Evolutionary conservation across 1,284 basidiomycete genomes (phyloP), one percentile per base, ranked within the genome.

Genomic region (Phaffia rhodozyma): DNA sequence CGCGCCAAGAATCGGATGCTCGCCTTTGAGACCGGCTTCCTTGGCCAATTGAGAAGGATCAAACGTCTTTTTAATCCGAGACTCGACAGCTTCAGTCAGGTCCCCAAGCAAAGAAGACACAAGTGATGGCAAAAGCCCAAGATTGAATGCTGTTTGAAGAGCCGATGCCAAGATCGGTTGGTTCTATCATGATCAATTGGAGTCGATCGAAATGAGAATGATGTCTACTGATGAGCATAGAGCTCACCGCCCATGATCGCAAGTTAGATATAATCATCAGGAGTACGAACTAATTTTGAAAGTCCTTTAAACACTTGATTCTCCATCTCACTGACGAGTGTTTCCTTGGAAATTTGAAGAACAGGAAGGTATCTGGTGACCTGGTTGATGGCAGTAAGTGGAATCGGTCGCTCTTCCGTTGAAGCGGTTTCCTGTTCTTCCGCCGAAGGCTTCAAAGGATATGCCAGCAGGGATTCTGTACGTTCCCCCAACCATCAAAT

Each of bases 91-190:
- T 63, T 91, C 85, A 29, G 86, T 89, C 16, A 97, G 78, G 72
- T 96, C 90, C 5, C 78, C 76, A 20, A 96, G 78, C 0, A 97
- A 81, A 65, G 84, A 84, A 65, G 86, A 83, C 0, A 97, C 89
- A 2, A 97, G 82, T 25, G 84, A 80, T 0, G 92, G 88, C 3
- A 97, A 79, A 7, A 90, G 83, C 29, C 86, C 81, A 7, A 98
- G 82, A 73, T 97, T 97, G 75, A 91, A 88, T 2, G 93, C 91
- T 0, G 91, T 96, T 79, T 97, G 94, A 9, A 97, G 80, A 0
- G 91, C 89, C 2, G 89, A 90, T 0, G 90, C 89, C 0, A 98
- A 81, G 29, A 94, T 77, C 1, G 90, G 84, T 75, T 90, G 90
- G 70, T 96, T 88, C 89, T 93, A 66, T 27, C 21, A n/a, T 23